phyloP scores from a whole-genome alignment of 208 protist species.

The Leishmania aethiopica region DNA sequence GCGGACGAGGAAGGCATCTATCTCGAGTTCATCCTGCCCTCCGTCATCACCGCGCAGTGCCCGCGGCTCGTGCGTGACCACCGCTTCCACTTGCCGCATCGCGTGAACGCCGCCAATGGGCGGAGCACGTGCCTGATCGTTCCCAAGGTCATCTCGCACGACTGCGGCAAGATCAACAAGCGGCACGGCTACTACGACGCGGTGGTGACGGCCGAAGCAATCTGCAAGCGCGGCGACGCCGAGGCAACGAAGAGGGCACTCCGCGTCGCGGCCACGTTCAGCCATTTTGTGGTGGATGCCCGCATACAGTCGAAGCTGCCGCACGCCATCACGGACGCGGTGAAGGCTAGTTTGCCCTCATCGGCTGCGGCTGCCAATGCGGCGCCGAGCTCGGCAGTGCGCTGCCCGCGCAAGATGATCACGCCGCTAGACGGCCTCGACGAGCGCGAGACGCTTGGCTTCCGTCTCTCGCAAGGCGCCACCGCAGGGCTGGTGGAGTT shows the following conservation, averaged over 20 bases:
- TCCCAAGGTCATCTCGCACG: conserved; percentile 66
- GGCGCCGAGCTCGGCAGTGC: conserved; percentile 8
- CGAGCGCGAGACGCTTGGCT: conserved; percentile 55
- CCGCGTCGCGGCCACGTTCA: conserved; percentile 78
- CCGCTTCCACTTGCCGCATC: conserved; percentile 59
- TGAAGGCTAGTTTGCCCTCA: conserved; percentile 11
- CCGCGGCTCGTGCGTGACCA: conserved; percentile 55
- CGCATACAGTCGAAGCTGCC: conserved; percentile 76
- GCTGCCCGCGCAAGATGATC: conserved; percentile 40
- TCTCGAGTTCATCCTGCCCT: conserved; percentile 70
- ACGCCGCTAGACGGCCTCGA: conserved; percentile 64
- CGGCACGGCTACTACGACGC: conserved; percentile 86
- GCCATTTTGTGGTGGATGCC: conserved; percentile 78
- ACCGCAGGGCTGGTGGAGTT: conserved; percentile 42
- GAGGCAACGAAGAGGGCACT: conserved; percentile 59
- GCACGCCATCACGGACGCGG: conserved; percentile 38
- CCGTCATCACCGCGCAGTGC: conserved; percentile 64
- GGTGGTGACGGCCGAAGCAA: conserved; percentile 83
- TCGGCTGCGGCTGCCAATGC: not conserved
- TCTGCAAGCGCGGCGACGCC: conserved; percentile 70
- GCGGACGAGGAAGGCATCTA: conserved; percentile 64
- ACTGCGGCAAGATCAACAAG: conserved; percentile 87
- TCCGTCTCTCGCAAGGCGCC: conserved; percentile 70
- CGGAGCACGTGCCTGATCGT: conserved; percentile 82
- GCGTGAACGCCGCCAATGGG: conserved; percentile 61